These are phyloP conservation scores for Wickerhamomyces kurtzmanii DNA, from an alignment of 805 yeast genomes.

Conservation along the genomic window DNA sequence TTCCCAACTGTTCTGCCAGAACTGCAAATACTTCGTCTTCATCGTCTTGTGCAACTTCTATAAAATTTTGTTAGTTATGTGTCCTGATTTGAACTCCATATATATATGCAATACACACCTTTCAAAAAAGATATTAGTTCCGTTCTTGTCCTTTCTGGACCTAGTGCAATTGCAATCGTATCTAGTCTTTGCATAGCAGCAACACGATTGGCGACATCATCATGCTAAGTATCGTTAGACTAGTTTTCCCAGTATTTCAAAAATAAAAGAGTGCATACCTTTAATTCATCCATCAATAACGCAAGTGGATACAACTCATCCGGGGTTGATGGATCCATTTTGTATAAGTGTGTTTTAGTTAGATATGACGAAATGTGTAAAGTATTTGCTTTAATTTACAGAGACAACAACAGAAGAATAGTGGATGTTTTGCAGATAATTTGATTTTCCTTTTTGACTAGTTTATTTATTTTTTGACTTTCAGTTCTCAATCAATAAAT, in stretches of 20 bases:
- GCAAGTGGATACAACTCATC: slow-evolving; percentile 83
- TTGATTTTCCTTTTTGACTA: no score
- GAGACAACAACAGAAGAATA: no score
- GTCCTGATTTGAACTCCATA: slow-evolving; percentile 31
- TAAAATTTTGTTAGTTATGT: neutral
- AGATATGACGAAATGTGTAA: neutral
- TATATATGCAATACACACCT: no score
- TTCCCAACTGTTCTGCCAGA: slow-evolving; percentile 82
- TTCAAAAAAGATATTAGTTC: slow-evolving; percentile 88
- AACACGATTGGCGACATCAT: slow-evolving; percentile 87
- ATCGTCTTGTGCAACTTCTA: slow-evolving; percentile 86
- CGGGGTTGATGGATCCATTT: slow-evolving; percentile 7
- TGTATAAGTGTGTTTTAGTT: neutral
- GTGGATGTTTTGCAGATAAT: no score
- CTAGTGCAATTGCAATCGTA: slow-evolving; percentile 90
- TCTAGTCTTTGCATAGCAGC: slow-evolving; percentile 91
- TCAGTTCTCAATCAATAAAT: no score
- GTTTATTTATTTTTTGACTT: no score
- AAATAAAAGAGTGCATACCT: no score
- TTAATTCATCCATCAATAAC: slow-evolving; percentile 89
- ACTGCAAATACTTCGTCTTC: slow-evolving; percentile 97
- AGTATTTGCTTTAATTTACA: no score
- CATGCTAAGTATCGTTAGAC: no score
- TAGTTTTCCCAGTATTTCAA: slow-evolving; percentile 13
- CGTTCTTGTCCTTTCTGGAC: slow-evolving; percentile 83